phyloP scores from a whole-genome alignment of 1,284 basidiomycete genomes.

The Cystobasidium pallidum region DNA sequence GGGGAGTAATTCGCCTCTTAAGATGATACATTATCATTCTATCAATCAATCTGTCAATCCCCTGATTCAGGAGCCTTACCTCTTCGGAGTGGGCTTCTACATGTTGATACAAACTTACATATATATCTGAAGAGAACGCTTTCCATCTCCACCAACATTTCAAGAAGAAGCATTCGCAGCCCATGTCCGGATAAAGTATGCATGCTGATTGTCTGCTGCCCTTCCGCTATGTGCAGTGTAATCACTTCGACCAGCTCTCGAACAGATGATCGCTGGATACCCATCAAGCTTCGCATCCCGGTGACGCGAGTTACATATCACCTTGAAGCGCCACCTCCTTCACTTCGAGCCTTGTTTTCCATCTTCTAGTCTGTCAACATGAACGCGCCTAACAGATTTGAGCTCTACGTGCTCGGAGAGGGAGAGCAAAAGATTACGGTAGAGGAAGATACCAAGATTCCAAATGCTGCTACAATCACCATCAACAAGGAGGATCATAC shows the following conservation, averaged over 20 bases:
- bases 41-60: conserved; percentile 64
- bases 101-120: conserved; percentile 17
- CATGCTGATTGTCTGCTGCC: background rate
- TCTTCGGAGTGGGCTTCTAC: background rate
- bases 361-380: conserved; percentile 59
- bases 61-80: conserved; percentile 56
- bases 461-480: conserved; percentile 92
- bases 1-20: background rate
- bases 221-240: background rate
- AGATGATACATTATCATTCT: conserved; percentile 49
- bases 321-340: background rate
- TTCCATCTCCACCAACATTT: background rate
- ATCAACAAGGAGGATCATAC: conserved; percentile 98
- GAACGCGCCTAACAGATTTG: conserved; percentile 92
- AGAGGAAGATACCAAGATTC: conserved; percentile 93
- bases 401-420: conserved; percentile 86
- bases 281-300: conserved; percentile 9
- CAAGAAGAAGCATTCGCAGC: too few relatives aligned
- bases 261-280: conserved; percentile 23
- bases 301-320: conserved; percentile 8
- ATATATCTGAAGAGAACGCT: conserved; percentile 6
- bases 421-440: conserved; percentile 91
- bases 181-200: too few relatives aligned
- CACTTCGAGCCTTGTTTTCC: background rate
- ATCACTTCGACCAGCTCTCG: background rate